These are phyloP conservation scores for Penicillium lagena DNA, from an alignment of 495 filamentous ascomycete species.

Conservation along the genomic window DNA sequence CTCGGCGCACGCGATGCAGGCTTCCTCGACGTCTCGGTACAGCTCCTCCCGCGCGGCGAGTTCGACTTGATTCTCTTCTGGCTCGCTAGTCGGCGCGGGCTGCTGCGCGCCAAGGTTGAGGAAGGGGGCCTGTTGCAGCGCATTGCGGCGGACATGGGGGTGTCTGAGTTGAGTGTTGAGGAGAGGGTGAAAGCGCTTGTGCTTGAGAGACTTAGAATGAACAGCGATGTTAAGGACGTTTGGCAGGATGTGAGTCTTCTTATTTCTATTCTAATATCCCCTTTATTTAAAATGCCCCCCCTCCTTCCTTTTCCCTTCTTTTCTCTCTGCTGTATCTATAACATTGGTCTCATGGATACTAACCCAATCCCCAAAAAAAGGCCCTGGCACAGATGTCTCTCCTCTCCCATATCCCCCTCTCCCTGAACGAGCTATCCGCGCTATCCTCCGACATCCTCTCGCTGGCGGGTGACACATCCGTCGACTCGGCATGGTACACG, in stretches of 20 bases:
- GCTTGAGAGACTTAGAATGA: constrained; percentile 67
- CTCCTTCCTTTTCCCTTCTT: not conserved
- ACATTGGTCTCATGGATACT: not conserved
- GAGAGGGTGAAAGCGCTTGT: constrained; percentile 58
- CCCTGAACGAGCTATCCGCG: constrained; percentile 68
- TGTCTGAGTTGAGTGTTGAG: constrained; percentile 30
- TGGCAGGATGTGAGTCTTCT: constrained; percentile 72
- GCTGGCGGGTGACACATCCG: constrained; percentile 71
- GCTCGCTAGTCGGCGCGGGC: constrained; percentile 60
- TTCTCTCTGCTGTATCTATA: not conserved
- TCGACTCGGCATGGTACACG: constrained; percentile 87
- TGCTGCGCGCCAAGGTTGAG: constrained; percentile 45
- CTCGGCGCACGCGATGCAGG: constrained; percentile 75
- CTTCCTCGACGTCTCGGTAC: constrained; percentile 79
- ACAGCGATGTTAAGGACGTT: constrained; percentile 57
- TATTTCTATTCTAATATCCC: not conserved
- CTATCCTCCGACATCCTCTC: constrained; percentile 85
- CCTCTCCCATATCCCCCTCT: constrained; percentile 65
- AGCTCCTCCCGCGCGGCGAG: constrained; percentile 69
- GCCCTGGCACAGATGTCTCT: constrained; percentile 87
- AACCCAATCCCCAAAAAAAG: constrained; percentile 36
- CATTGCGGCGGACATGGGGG: constrained; percentile 2
- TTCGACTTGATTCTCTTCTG: constrained; percentile 83
- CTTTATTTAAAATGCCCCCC: not conserved
- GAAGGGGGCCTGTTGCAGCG: constrained; percentile 20